Percentiles rank a stretch among this genome's conserved stretches.
Evolutionary conservation across 2,329 filamentous ascomycete species (phyloP).

Genomic region (Monosporascus cannonballus): DNA sequence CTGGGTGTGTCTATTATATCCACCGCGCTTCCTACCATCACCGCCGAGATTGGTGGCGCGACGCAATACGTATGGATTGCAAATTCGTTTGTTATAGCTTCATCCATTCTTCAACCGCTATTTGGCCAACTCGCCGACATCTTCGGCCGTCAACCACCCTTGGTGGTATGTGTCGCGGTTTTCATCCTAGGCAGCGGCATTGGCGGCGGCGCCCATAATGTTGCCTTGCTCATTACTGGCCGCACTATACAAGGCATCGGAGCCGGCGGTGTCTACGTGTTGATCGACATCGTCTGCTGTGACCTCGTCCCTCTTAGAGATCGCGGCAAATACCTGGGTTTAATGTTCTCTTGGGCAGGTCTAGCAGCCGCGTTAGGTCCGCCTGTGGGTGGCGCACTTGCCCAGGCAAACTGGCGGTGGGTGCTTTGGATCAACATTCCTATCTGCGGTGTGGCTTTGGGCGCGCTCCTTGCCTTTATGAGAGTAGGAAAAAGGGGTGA

Average conservation of each 20-base stretch:
- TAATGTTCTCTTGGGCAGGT: slow-evolving; percentile 22
- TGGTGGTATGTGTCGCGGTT: slow-evolving; percentile 28
- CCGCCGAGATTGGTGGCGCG: slow-evolving; percentile 4
- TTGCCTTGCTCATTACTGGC: slow-evolving; percentile 34
- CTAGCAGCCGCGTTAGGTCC: slow-evolving; percentile 26
- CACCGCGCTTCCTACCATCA: slow-evolving; percentile 10
- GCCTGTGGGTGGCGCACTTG: slow-evolving; percentile 17
- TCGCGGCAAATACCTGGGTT: slow-evolving; percentile 32
- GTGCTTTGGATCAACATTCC: slow-evolving; percentile 31
- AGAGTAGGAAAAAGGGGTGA: too few species aligned
- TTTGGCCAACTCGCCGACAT: slow-evolving; percentile 38
- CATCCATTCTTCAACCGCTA: slow-evolving; percentile 34
- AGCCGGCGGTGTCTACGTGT: slow-evolving; percentile 20
- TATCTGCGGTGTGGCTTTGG: slow-evolving; percentile 17
- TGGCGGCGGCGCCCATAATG: slow-evolving; percentile 32
- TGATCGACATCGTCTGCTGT: slow-evolving; percentile 40
- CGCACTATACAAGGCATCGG: slow-evolving; percentile 37
- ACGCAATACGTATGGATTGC: slow-evolving; percentile 11
- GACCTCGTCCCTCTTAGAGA: slow-evolving; percentile 42
- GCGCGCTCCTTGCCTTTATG: slow-evolving; percentile 20
- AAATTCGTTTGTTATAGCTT: slow-evolving; percentile 8
- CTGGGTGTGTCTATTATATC: slow-evolving; percentile 9
- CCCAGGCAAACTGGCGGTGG: slow-evolving; percentile 28
- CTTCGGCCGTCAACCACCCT: slow-evolving; percentile 36
- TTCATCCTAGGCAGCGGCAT: slow-evolving; percentile 42